These are phyloP conservation scores for Pestalotiopsis sp. DNA, from an alignment of 2,329 filamentous ascomycete species.

Conservation along the genomic window DNA sequence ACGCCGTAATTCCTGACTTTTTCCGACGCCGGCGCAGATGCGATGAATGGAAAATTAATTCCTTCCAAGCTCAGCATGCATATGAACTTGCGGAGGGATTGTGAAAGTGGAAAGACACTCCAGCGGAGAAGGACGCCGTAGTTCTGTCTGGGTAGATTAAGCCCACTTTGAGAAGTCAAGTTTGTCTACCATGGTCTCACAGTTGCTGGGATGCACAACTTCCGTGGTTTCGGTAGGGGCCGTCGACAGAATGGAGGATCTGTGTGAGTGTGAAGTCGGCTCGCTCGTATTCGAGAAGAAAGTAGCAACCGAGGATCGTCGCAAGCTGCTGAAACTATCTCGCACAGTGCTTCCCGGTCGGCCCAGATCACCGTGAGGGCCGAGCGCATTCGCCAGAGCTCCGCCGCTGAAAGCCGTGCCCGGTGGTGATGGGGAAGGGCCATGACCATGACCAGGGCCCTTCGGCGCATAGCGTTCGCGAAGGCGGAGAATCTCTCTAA, in stretches of 20 bases:
- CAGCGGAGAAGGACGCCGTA: too few species aligned
- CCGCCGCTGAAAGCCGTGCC: slow-evolving; percentile 32
- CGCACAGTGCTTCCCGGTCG: slow-evolving; percentile 52
- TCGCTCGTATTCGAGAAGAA: slow-evolving; percentile 62
- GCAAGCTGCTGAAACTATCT: slow-evolving; percentile 61
- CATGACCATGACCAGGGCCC: slow-evolving; percentile 21
- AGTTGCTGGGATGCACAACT: slow-evolving; percentile 32
- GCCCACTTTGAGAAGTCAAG: slow-evolving; percentile 54
- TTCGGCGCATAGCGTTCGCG: slow-evolving; percentile 66
- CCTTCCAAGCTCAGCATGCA: background rate
- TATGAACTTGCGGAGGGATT: background rate
- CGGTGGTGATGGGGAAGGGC: slow-evolving; percentile 27
- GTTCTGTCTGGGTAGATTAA: slow-evolving; percentile 19
- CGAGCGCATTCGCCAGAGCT: slow-evolving; percentile 32
- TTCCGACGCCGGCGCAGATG: slow-evolving; percentile 16
- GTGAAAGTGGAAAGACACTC: background rate
- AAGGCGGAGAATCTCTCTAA: slow-evolving; percentile 81
- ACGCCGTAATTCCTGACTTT: slow-evolving; percentile 25
- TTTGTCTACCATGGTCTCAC: slow-evolving; percentile 43
- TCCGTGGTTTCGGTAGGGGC: slow-evolving; percentile 58
- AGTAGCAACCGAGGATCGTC: slow-evolving; percentile 64
- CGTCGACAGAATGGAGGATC: slow-evolving; percentile 58
- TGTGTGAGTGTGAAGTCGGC: slow-evolving; percentile 50
- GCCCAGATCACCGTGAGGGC: slow-evolving; percentile 31
- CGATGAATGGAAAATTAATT: slow-evolving; percentile 13